phyloP scores from a whole-genome alignment of 106 monocot species.

The Triglochin maritima region DNA sequence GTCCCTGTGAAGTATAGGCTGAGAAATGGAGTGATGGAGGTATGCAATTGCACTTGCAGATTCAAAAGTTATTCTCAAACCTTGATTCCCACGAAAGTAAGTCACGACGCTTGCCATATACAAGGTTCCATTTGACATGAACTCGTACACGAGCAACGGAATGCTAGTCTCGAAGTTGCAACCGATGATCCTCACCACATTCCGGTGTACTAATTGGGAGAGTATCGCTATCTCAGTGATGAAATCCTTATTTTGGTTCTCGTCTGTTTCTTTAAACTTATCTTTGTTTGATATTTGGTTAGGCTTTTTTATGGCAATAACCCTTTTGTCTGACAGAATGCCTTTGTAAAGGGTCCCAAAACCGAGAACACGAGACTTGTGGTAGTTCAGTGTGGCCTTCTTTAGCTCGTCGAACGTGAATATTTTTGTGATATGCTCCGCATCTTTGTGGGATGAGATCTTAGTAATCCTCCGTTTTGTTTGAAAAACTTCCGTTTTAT shows the following conservation, averaged over 20 bases:
- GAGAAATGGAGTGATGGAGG: neutral
- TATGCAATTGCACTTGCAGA: neutral
- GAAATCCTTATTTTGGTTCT: neutral
- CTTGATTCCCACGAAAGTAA: neutral
- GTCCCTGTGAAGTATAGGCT: neutral
- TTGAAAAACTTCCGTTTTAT: neutral
- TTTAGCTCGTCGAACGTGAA: neutral
- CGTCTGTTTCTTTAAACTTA: neutral
- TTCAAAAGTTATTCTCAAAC: neutral
- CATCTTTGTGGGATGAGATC: no score
- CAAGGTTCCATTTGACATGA: neutral
- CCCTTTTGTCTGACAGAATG: neutral
- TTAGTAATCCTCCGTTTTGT: no score
- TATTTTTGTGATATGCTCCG: neutral
- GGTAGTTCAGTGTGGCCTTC: neutral
- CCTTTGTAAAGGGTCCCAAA: conserved; percentile 2
- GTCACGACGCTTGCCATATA: neutral
- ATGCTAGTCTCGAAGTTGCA: conserved; percentile 3
- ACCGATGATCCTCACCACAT: conserved; percentile 3
- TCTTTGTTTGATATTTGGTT: no score
- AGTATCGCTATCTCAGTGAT: conserved; percentile 1
- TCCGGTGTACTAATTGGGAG: neutral
- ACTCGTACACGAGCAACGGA: conserved; percentile 1
- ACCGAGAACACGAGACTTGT: neutral
- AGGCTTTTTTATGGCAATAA: neutral